Percentiles rank a stretch among this genome's conserved stretches.
These are phyloP conservation scores for Pestalotiopsis sp. DNA, from an alignment of 2,329 filamentous ascomycete species.

Conservation along the genomic window DNA sequence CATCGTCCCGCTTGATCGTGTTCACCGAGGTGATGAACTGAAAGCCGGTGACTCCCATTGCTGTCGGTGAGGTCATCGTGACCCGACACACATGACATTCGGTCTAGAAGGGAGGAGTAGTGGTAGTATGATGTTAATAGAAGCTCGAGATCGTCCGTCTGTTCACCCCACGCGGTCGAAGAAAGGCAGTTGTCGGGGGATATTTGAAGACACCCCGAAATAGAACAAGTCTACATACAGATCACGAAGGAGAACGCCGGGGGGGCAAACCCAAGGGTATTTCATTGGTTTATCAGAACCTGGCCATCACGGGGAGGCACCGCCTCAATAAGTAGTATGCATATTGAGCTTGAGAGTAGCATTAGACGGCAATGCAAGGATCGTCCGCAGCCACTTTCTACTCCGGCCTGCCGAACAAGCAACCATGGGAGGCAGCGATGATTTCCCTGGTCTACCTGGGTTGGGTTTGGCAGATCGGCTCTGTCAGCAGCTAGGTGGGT, in stretches of 20 bases:
- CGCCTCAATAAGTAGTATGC: slow-evolving; percentile 1
- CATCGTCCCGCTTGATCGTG: slow-evolving; percentile 35
- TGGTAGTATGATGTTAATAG: background rate
- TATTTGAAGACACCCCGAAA: slow-evolving; percentile 9
- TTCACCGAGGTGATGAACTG: slow-evolving; percentile 39
- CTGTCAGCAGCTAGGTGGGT: background rate
- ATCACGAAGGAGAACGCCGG: background rate
- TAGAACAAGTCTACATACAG: slow-evolving; percentile 1
- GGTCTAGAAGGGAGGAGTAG: background rate
- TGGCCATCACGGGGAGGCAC: background rate
- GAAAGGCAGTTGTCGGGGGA: background rate
- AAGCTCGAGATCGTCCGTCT: background rate
- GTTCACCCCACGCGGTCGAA: background rate
- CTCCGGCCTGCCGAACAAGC: slow-evolving; percentile 1
- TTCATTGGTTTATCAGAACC: background rate
- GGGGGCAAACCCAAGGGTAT: background rate
- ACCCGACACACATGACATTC: background rate
- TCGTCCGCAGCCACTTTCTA: slow-evolving; percentile 1
- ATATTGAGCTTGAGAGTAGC: background rate
- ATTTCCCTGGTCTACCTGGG: background rate
- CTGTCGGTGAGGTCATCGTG: slow-evolving; percentile 11
- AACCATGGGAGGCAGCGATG: background rate
- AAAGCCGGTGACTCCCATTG: slow-evolving; percentile 23
- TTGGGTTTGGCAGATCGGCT: slow-evolving; percentile 1
- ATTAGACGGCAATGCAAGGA: slow-evolving; percentile 8